Percentiles rank a stretch among this genome's conserved stretches.
These are phyloP conservation scores for Dalbergia oliveri DNA, from an alignment of 306 rosid species.

Conservation along the genomic window DNA sequence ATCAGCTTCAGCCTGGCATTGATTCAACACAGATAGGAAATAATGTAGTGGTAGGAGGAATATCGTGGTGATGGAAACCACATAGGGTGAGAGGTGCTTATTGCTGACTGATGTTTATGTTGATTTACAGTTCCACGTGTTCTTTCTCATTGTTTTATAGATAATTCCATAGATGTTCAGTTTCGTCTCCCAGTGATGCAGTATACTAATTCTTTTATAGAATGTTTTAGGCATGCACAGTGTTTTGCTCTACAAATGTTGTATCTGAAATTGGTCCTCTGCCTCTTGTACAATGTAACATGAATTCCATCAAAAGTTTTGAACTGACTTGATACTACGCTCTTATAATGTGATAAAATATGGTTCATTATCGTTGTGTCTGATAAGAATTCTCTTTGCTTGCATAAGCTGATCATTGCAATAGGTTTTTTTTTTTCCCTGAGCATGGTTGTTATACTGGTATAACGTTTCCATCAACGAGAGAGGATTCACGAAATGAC, in stretches of 20 bases:
- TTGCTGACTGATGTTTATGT: no score
- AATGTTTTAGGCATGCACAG: no score
- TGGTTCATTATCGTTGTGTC: background rate
- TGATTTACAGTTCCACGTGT: no score
- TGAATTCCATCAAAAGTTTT: background rate
- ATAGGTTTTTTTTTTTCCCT: background rate
- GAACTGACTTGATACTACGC: background rate
- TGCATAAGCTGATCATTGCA: background rate
- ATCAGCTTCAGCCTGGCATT: constrained; percentile 96
- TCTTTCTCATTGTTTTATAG: background rate
- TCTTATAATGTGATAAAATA: background rate
- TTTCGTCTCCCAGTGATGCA: no score
- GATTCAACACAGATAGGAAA: constrained; percentile 35
- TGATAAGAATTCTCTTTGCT: background rate
- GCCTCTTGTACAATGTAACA: constrained; percentile 4
- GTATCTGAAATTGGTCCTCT: background rate
- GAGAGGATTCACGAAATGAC: no score
- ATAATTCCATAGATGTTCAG: no score
- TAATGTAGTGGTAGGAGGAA: constrained; percentile 30
- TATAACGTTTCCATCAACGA: no score
- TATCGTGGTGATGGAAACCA: constrained; percentile 30
- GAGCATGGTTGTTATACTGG: no score
- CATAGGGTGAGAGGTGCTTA: background rate
- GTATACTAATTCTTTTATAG: no score
- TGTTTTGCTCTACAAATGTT: no score